Percentiles rank a stretch among this genome's conserved stretches.
phyloP scores from a whole-genome alignment of 2,329 filamentous ascomycete species.

The Coniochaeta sp. region DNA sequence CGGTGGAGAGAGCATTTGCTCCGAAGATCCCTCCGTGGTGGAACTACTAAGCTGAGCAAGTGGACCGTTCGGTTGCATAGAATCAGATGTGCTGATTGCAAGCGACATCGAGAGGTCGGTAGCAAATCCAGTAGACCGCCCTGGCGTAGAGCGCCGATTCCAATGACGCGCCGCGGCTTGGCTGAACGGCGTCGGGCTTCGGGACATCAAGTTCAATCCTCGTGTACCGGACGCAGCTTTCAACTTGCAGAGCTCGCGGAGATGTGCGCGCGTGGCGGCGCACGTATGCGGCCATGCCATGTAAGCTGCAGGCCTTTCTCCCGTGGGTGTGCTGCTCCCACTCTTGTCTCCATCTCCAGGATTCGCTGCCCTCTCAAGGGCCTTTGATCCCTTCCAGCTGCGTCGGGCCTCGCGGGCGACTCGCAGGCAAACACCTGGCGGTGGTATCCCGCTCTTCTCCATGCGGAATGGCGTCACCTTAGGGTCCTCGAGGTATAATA shows the following conservation, averaged over 20 bases:
- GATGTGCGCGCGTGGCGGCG: slow-evolving; percentile 53
- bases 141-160: slow-evolving; percentile 40
- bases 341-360: slow-evolving; percentile 30
- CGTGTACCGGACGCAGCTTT: slow-evolving; percentile 35
- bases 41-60: slow-evolving; percentile 49
- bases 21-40: slow-evolving; percentile 16
- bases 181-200: slow-evolving; percentile 49
- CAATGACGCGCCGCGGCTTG: slow-evolving; percentile 41
- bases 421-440: slow-evolving; percentile 55
- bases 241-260: slow-evolving; percentile 55
- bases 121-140: slow-evolving; percentile 42
- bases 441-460: slow-evolving; percentile 56
- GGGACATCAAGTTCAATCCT: slow-evolving; percentile 38
- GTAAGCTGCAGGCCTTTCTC: slow-evolving; percentile 36
- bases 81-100: slow-evolving; percentile 53
- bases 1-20: slow-evolving; percentile 2
- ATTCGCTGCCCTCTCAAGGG: slow-evolving; percentile 19
- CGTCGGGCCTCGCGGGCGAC: slow-evolving; percentile 59
- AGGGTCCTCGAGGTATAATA: slow-evolving; percentile 58
- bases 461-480: slow-evolving; percentile 60
- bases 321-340: slow-evolving; percentile 49
- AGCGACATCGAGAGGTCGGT: slow-evolving; percentile 59
- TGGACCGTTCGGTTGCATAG: slow-evolving; percentile 56
- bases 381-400: slow-evolving; percentile 57
- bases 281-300: slow-evolving; percentile 59